These are phyloP conservation scores for Apophysomyces elegans DNA, from an alignment of 371 early-diverging fungal species.

Conservation along the genomic window DNA sequence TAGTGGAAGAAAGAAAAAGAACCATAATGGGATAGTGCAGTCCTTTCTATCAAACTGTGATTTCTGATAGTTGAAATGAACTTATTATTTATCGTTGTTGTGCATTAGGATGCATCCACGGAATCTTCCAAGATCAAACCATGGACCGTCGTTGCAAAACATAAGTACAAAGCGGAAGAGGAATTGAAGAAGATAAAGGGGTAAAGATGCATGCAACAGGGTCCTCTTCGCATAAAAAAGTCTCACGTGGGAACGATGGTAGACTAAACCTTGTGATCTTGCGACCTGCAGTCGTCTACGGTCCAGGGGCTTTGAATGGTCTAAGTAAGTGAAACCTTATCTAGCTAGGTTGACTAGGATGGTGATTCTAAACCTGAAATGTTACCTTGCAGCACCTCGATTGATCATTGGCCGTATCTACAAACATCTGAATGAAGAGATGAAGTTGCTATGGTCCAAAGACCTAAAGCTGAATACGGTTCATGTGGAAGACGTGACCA, in stretches of 20 bases:
- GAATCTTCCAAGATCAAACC: constrained; percentile 81
- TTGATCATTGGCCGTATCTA: constrained; percentile 92
- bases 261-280: constrained; percentile 81
- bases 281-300: constrained; percentile 92
- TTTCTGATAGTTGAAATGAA: background rate
- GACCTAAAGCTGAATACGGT: constrained; percentile 91
- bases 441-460: constrained; percentile 92
- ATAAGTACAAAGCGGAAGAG: constrained; percentile 83
- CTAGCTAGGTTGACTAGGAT: background rate
- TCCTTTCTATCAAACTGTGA: background rate
- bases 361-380: constrained; percentile 4
- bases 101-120: constrained; percentile 64
- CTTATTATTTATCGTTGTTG: background rate
- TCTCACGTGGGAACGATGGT: background rate
- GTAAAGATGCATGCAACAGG: constrained; percentile 28
- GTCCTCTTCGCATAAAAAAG: background rate
- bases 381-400: constrained; percentile 70
- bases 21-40: too few relatives aligned
- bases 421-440: constrained; percentile 76
- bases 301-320: constrained; percentile 77
- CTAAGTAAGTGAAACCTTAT: constrained; percentile 62
- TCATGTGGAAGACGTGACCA: constrained; percentile 86
- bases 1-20: background rate
- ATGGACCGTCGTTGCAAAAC: constrained; percentile 81
- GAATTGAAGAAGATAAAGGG: constrained; percentile 66